These are phyloP conservation scores for Ananas comosus DNA, from an alignment of 176 grass and related monocot genomes.

Conservation along the genomic window DNA sequence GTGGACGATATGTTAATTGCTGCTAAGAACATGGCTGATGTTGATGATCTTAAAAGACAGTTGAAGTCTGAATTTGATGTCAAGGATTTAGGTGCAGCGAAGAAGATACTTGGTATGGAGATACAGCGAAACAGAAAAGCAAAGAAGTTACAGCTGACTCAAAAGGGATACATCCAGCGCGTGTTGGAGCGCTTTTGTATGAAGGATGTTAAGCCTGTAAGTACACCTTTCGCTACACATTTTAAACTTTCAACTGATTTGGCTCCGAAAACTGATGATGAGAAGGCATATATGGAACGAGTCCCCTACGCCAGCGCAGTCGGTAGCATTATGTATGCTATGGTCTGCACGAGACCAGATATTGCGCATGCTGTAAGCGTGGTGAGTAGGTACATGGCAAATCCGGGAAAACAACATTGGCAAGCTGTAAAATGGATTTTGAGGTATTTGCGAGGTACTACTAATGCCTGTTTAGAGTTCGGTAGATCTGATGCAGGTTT, in stretches of 20 bases:
- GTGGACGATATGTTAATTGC: no score
- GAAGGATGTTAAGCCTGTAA: slow-evolving; percentile 5
- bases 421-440: slow-evolving; percentile 1
- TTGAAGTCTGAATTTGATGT: slow-evolving; percentile 12
- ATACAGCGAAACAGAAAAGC: neutral
- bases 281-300: neutral
- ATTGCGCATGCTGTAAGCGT: neutral
- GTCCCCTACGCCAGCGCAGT: slow-evolving; percentile 1
- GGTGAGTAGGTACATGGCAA: slow-evolving; percentile 3
- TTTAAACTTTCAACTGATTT: slow-evolving; percentile 12
- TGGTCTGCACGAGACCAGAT: slow-evolving; percentile 2
- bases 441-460: neutral
- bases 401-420: neutral
- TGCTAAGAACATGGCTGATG: no score
- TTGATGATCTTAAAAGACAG: neutral
- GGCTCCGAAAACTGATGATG: neutral
- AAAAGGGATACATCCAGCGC: slow-evolving; percentile 8
- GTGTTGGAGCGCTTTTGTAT: slow-evolving; percentile 6
- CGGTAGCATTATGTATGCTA: slow-evolving; percentile 12
- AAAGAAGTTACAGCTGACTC: slow-evolving; percentile 9
- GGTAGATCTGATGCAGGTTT: neutral
- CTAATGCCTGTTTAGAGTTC: neutral
- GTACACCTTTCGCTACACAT: slow-evolving; percentile 2
- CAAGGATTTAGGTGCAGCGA: slow-evolving; percentile 6
- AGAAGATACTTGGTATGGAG: slow-evolving; percentile 4